These are phyloP conservation scores for Stenocarpella maydis DNA, from an alignment of 2,329 filamentous ascomycete genomes.

Conservation along the genomic window DNA sequence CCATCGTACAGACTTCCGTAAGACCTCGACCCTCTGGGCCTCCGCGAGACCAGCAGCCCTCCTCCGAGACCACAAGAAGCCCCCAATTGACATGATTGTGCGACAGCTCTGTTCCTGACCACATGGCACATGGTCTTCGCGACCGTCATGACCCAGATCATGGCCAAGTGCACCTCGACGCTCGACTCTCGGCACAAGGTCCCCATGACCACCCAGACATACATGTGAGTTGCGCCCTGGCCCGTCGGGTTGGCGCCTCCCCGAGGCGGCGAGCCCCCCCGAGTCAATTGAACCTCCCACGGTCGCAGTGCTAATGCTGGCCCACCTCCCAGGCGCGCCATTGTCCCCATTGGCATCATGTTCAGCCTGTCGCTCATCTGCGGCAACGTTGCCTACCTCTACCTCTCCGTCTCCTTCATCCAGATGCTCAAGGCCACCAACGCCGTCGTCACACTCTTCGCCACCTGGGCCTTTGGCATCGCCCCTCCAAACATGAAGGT, in stretches of 20 bases:
- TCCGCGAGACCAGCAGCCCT: not conserved
- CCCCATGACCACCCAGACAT: slow-evolving; percentile 77
- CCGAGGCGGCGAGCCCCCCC: too few species aligned
- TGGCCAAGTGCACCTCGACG: slow-evolving; percentile 83
- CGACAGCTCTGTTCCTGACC: slow-evolving; percentile 73
- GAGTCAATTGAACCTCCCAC: not conserved
- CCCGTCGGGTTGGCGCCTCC: slow-evolving; percentile 50
- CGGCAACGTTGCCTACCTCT: slow-evolving; percentile 89
- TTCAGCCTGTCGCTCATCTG: slow-evolving; percentile 93
- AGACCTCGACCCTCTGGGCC: slow-evolving; percentile 16
- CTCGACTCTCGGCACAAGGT: slow-evolving; percentile 92
- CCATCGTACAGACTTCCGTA: slow-evolving; percentile 41
- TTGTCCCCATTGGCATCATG: slow-evolving; percentile 89
- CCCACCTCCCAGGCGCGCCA: slow-evolving; percentile 69
- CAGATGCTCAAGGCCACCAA: slow-evolving; percentile 98
- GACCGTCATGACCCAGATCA: slow-evolving; percentile 86
- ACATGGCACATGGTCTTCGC: slow-evolving; percentile 93
- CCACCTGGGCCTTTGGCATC: slow-evolving; percentile 83
- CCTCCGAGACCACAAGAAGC: not conserved
- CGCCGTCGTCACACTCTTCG: slow-evolving; percentile 85
- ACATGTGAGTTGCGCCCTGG: slow-evolving; percentile 32
- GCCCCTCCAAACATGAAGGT: slow-evolving; percentile 81
- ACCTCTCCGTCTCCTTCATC: slow-evolving; percentile 90
- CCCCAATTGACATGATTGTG: slow-evolving; percentile 63
- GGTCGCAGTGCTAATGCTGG: not conserved